Percentiles rank a stretch among this genome's conserved stretches.
Conservation (phyloP, 495 filamentous ascomycete genomes). For the Staphylotrichum tortipilum region DNA sequence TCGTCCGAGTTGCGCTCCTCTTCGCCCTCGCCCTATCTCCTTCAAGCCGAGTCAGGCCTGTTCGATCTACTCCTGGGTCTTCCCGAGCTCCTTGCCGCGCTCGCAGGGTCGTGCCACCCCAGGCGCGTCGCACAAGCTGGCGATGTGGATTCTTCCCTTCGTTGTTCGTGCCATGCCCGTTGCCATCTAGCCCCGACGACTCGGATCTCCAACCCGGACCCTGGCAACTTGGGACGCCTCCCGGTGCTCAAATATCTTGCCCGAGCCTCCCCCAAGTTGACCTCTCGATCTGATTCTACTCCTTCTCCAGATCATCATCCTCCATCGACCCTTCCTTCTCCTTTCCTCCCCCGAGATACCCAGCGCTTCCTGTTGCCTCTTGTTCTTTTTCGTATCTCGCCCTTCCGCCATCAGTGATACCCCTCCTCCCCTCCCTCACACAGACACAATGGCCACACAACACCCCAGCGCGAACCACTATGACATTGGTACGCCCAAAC, state of each 20-base stretch:
- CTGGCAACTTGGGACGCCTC: constrained; percentile 5
- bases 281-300: neutral
- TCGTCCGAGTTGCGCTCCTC: constrained; percentile 1
- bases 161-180: neutral
- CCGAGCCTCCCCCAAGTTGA: neutral
- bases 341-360: constrained; percentile 11
- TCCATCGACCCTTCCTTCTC: neutral
- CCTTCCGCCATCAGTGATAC: constrained; percentile 5
- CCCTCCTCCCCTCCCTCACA: too few relatives aligned
- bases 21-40: constrained; percentile 5
- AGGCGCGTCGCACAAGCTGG: neutral
- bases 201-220: constrained; percentile 21
- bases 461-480: constrained; percentile 19
- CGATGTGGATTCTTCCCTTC: neutral
- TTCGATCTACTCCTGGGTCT: neutral
- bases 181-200: constrained; percentile 7
- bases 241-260: constrained; percentile 8
- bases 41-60: constrained; percentile 2
- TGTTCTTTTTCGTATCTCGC: neutral
- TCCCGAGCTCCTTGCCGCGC: constrained; percentile 25
- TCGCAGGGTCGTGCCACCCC: constrained; percentile 10
- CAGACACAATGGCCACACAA: constrained; percentile 15
- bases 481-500: constrained; percentile 36
- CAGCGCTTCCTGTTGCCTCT: neutral
- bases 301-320: constrained; percentile 1